Base-by-base conservation (phyloP, 768 basidiomycete species). In the Tephrocybe sp. region DNA sequence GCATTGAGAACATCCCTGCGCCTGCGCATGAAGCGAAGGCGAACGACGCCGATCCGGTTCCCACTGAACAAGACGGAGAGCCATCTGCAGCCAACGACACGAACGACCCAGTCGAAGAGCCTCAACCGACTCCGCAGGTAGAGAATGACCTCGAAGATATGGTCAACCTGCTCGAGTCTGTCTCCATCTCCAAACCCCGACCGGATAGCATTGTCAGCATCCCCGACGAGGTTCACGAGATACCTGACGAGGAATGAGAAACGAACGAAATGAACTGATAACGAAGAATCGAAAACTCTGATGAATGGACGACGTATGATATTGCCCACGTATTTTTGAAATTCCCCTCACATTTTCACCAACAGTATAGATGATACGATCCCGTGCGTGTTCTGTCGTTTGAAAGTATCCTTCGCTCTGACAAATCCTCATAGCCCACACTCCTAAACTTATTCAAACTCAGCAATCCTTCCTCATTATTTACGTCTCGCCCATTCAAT, bases 151-250 rank as follows among this genome's bases (percentile, higher is more conserved):
- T 85, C 25, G 87, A 83, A 64, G 80, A 81, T 49, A 81, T 88
- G 46, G 81, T 90, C 54, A 81, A 76, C 58, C 73, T 88, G 58
- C 79, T 89, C 11, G 84, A 90, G 67, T 61, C 73, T 1, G 62
- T 56, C 25, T 59, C 70, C 32, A 51, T 68, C 36, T 59, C 68
- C 39, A 79, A 76, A 56, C 61, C 68, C 10, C 72, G 70, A 45
- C 72, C 73, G 18, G 66, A 67, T 50, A 78, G 71, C 64, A 73
- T 77, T 45, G 63, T 66, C 43, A 74, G 69, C 64, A 80, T 82
- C 54, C 79, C 80, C 42, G 80, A 80, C 54, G 78, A 81, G 42
- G 71, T 80, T 37, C 72, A 71, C 40, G 82, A 83, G 58, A 80
- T 82, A 59, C 72, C 73, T 20, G 79, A 78, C 54, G 81, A 78